These are phyloP conservation scores for Naegleria gruberi DNA, from an alignment of 208 protist genomes.

Conservation along the genomic window DNA sequence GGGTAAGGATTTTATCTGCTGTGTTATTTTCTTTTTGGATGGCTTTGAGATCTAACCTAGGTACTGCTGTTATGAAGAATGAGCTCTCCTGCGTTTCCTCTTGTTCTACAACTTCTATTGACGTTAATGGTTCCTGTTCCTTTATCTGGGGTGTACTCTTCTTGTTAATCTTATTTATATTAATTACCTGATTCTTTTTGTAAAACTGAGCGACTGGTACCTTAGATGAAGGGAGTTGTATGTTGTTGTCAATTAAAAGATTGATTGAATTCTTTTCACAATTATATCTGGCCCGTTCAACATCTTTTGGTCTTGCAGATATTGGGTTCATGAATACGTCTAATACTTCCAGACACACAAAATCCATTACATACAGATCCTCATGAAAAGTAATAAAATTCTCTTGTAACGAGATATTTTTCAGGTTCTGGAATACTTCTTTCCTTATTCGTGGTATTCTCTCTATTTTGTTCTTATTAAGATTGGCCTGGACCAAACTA, in stretches of 20 bases:
- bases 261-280: neutral
- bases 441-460: neutral
- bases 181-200: neutral
- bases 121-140: neutral
- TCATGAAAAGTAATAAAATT: neutral
- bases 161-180: neutral
- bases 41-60: neutral
- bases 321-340: neutral
- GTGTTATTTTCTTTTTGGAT: neutral
- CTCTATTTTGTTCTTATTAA: neutral
- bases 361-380: neutral
- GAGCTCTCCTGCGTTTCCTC: neutral
- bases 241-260: neutral
- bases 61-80: neutral
- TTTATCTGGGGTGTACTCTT: neutral
- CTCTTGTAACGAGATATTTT: neutral
- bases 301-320: neutral
- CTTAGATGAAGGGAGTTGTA: neutral
- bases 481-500: neutral
- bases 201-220: neutral
- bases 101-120: no score
- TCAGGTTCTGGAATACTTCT: neutral
- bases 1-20: neutral
- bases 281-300: neutral
- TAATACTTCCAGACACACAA: neutral